Conservation (phyloP, 164 flowering plant species). For the Annona squamosa region DNA sequence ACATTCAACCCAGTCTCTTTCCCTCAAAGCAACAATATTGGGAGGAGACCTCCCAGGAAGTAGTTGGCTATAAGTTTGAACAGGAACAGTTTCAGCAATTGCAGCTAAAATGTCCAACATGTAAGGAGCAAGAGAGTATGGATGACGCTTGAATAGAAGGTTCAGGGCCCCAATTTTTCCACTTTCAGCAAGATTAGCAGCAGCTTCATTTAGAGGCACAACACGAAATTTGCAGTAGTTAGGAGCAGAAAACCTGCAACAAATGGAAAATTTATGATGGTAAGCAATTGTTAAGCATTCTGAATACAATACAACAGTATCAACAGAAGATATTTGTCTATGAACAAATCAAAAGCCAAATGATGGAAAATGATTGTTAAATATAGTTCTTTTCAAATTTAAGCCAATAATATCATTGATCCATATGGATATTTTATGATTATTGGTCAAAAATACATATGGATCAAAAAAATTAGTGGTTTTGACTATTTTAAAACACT, state of each 20-base stretch:
- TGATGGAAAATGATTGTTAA: background rate
- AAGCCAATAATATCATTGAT: too few relatives aligned
- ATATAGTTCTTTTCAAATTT: too few relatives aligned
- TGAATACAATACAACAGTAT: background rate
- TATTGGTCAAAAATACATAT: too few relatives aligned
- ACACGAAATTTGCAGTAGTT: conserved; percentile 71
- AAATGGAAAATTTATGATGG: background rate
- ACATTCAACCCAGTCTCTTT: conserved; percentile 96
- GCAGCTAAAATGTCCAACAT: conserved; percentile 69
- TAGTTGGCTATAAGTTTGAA: conserved; percentile 77
- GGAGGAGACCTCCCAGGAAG: conserved; percentile 94
- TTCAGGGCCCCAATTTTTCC: conserved; percentile 97
- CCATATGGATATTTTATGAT: too few relatives aligned
- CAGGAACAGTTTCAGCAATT: conserved; percentile 91
- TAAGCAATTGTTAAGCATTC: background rate
- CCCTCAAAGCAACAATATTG: conserved; percentile 45
- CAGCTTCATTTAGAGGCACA: conserved; percentile 63
- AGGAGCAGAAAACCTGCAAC: conserved; percentile 74
- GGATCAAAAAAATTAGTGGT: too few relatives aligned
- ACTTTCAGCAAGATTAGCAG: conserved; percentile 66
- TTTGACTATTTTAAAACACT: too few relatives aligned
- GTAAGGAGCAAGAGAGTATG: conserved; percentile 63
- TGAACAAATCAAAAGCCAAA: background rate
- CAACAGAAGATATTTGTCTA: background rate
- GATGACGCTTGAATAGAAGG: conserved; percentile 96